Evolutionary conservation across 257 asterid species (phyloP), one percentile per base, ranked within the genome.

Genomic region (Perilla frutescens): DNA sequence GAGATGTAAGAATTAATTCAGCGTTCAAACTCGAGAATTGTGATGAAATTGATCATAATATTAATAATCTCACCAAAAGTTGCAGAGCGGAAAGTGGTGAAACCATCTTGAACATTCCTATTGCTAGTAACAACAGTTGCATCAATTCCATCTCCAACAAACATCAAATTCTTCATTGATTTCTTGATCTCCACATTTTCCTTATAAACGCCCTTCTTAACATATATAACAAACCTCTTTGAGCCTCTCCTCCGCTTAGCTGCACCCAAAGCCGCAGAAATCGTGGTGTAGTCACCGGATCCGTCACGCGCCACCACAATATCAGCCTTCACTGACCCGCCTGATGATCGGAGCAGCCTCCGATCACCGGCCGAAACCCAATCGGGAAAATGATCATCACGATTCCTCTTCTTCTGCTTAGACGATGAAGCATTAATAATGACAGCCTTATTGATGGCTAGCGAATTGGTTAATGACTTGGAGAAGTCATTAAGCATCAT

Each of bases 61-160:
- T 34, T 14, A 65, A 34, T 34, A 34, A 2, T 14, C 82, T 72
- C 41, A 90, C 96, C 95, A 70, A 88, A 86, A 61, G 96, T 90
- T 49, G 96, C 96, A 10, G 96, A 86, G 43, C 89, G 81, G 45
- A 83, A 83, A 40, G 96, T 90, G 55, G 90, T 86, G 77, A 79
- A 63, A 34, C 93, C 91, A 76, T 84, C 91, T 31, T 39, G 68
- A 47, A 54, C 87, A 58, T 79, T 90, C 60, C 66, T 79, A 41
- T 60, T 69, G 8, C 88, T 87, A 0, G 86, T 81, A 65, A 90
- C 79, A 70, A 90, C 50, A 0, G 96, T 90, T 7, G 80, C 83
- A 72, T 85, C 96, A 39, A 88, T 86, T 5, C 96, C 96, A 77
- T 88, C 95, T 60, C 96, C 96, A 36, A 85, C 54, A 4, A 90